phyloP scores from a whole-genome alignment of 2,329 filamentous ascomycete species.

The Penicillium sp. region DNA sequence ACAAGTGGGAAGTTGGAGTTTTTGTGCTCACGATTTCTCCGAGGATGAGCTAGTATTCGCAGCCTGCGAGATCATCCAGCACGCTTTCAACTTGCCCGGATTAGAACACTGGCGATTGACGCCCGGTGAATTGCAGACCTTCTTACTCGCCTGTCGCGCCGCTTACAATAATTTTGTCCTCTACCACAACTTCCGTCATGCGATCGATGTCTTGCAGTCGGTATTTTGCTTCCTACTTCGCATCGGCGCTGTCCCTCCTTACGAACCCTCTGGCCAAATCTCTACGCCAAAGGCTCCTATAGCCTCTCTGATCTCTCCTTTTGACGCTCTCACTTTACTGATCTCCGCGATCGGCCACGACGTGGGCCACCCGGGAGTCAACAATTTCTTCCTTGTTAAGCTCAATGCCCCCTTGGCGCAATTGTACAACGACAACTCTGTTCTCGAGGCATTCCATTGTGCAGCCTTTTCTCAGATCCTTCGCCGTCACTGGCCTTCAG shows the following conservation, averaged over 20 bases:
- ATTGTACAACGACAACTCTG: slow-evolving; percentile 94
- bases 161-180: slow-evolving; percentile 97
- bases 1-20: slow-evolving; percentile 76
- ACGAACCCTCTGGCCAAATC: slow-evolving; percentile 46
- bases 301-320: slow-evolving; percentile 73
- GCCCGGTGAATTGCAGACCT: slow-evolving; percentile 78
- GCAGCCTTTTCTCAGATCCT: slow-evolving; percentile 96
- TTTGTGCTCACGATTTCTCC: slow-evolving; percentile 82
- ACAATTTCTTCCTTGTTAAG: slow-evolving; percentile 92
- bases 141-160: slow-evolving; percentile 80
- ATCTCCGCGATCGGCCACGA: slow-evolving; percentile 98
- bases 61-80: slow-evolving; percentile 83
- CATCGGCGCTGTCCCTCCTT: slow-evolving; percentile 72
- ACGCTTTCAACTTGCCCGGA: slow-evolving; percentile 78
- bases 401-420: slow-evolving; percentile 91
- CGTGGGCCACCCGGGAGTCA: slow-evolving; percentile 94
- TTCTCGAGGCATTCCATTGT: slow-evolving; percentile 95
- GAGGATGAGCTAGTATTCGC: slow-evolving; percentile 89
- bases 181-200: slow-evolving; percentile 98
- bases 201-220: slow-evolving; percentile 92
- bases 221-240: slow-evolving; percentile 85
- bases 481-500: slow-evolving; percentile 82
- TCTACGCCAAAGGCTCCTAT: slow-evolving; percentile 58
- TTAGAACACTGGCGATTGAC: slow-evolving; percentile 77
- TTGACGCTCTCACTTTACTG: slow-evolving; percentile 83